Evolutionary conservation across 139 green algal species (phyloP), one percentile per base, ranked within the genome.

Genomic region (Chlorokybus atmophyticus): DNA sequence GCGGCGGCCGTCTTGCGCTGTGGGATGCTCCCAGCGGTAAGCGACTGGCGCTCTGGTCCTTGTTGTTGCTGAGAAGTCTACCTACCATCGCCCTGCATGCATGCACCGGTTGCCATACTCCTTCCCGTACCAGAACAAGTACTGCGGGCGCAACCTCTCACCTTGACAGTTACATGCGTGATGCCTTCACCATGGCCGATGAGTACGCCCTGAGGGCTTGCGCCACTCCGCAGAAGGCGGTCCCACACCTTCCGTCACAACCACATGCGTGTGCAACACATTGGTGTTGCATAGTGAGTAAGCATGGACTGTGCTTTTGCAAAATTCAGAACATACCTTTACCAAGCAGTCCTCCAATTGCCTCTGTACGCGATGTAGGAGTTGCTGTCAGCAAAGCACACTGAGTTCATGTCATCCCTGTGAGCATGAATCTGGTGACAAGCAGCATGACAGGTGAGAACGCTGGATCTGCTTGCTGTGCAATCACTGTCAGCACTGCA

Each of bases 371-470:
- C 77, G 10, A 93, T 51, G 57, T 88, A 71, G 31, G 70, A 61
- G 0, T 38, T 61, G 8, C 27, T 6, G 6, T 80, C 64, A 29
- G 79, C 75, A 10, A 79, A 90, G 3, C 60, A 67, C 1, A 93
- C 84, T 19, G 84, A 78, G 52, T 96, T 96, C 19, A 96, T 83
- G 70, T 95, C 85, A 50, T 91, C 76, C n/a, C 55, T 52, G 44
- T 52, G 44, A n/a, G 8, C 44, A 21, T 44, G 14, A n/a, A n/a
- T n/a, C n/a, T n/a, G n/a, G n/a, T n/a, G n/a, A n/a, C n/a, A n/a
- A n/a, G n/a, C n/a, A n/a, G n/a, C n/a, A n/a, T n/a, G n/a, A n/a
- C n/a, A n/a, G n/a, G n/a, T n/a, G n/a, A n/a, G n/a, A n/a, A n/a
- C n/a, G n/a, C n/a, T n/a, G n/a, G n/a, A n/a, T n/a, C n/a, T n/a